Evolutionary conservation across 2,329 filamentous ascomycete species (phyloP), one percentile per base, ranked within the genome.

Genomic region (Pyricularia pennisetigena): DNA sequence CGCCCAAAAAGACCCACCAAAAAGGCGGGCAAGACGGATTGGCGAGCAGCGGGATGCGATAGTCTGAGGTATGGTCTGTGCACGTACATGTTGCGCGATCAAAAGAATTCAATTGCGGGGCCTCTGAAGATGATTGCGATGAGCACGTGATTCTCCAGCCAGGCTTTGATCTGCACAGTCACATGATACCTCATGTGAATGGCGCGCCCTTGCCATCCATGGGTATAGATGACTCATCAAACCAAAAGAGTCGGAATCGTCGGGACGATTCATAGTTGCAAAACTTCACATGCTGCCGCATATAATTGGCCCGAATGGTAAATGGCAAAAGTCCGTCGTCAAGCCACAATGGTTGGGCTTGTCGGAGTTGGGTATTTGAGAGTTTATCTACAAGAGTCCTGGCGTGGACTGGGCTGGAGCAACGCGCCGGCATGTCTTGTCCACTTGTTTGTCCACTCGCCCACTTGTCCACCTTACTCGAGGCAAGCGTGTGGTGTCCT

Each of bases 1-100:
- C 72, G 70, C 71, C 23, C 12, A 67, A 29, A 54, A 20, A 29
- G 49, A 54, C 49, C 32, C 35, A 30, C 65, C 35, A 54, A 57
- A 29, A 57, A 26, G 49, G 65, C 35, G 29, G 49, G 41, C 20
- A 12, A 30, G 35, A 23, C n/a, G 23, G 32, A 35, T 35, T 35
- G 32, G 32, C 32, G 32, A 35, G 32, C 41, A 49, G 41, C 41
- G 41, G 41, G 41, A 49, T 49, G 41, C 41, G 41, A 49, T 49
- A 49, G 20, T 20, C 7, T 49, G 16, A 49, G 12, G 41, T 16
- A 49, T 49, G 41, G 41, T 49, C 41, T 49, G 41, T 49, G 41
- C 41, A 49, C 41, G 41, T 16, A 49, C 41, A 7, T 49, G 1
- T 49, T n/a, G 41, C 16, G 41, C 41, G 20, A 49, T n/a, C 41